A percentile compares a stretch with the other conserved stretches of the same genome.
Evolutionary conservation across 257 asterid genomes (phyloP).

Genomic region (Sherardia arvensis): DNA sequence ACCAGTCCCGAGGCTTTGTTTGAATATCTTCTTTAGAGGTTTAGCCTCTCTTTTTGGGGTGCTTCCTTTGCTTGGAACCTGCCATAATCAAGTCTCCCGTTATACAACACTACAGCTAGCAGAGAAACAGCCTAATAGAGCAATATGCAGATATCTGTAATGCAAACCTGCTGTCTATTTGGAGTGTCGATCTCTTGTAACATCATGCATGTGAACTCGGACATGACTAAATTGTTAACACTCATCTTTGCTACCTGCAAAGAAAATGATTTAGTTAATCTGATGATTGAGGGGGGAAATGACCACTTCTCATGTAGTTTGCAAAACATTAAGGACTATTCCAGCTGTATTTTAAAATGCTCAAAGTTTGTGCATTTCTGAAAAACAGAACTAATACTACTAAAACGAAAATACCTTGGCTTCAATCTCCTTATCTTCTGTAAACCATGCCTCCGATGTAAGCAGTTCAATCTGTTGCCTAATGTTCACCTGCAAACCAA

Average conservation of each 20-base stretch:
- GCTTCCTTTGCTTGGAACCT: slow-evolving; percentile 26
- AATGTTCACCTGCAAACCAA: slow-evolving; percentile 39
- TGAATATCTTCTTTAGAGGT: slow-evolving; percentile 18
- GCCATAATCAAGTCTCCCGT: slow-evolving; percentile 6
- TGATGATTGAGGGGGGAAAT: background rate
- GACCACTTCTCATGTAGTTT: background rate
- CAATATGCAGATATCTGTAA: background rate
- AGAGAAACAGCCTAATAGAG: background rate
- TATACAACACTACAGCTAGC: background rate
- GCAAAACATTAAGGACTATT: background rate
- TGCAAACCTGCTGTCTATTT: slow-evolving; percentile 32
- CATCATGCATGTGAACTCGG: slow-evolving; percentile 62
- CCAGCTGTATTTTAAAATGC: background rate
- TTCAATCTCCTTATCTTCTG: slow-evolving; percentile 53
- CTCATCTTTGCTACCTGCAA: slow-evolving; percentile 76
- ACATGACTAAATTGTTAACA: slow-evolving; percentile 32
- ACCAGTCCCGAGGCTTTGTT: slow-evolving; percentile 43
- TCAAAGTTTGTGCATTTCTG: background rate
- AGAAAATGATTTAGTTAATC: slow-evolving; percentile 1
- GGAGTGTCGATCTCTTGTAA: slow-evolving; percentile 42
- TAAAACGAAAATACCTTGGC: slow-evolving; percentile 47
- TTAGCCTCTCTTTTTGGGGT: slow-evolving; percentile 30
- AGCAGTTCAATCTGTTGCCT: slow-evolving; percentile 67
- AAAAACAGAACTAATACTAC: background rate
- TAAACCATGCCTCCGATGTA: slow-evolving; percentile 82